Percentiles rank a stretch among this genome's conserved stretches.
Evolutionary conservation across 2,329 filamentous ascomycete species (phyloP).

Genomic region (Parascedosporium putredinis): DNA sequence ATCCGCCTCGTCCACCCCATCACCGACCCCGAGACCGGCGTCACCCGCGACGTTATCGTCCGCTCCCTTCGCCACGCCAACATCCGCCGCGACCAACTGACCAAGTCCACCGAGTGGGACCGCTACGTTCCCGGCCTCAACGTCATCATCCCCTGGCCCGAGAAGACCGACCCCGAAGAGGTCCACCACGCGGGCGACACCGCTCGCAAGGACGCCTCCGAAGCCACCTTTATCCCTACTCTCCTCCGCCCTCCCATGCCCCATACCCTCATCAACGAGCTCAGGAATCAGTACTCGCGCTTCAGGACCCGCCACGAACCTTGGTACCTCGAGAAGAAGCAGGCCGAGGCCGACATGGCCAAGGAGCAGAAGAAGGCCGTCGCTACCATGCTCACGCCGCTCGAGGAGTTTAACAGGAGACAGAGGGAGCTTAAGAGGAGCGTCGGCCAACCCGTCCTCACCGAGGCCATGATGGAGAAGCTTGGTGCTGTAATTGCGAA

Average conservation of each 20-base stretch:
- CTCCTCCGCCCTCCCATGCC: conserved; percentile 73
- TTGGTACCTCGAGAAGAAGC: conserved; percentile 58
- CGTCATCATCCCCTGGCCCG: conserved; percentile 68
- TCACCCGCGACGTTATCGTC: conserved; percentile 64
- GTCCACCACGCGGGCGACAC: conserved; percentile 60
- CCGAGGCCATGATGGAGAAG: conserved; percentile 49
- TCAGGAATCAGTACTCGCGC: conserved; percentile 71
- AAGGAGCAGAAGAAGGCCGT: conserved; percentile 27
- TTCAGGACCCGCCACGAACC: conserved; percentile 73
- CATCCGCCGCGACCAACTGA: conserved; percentile 30
- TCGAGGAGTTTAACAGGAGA: conserved; percentile 49
- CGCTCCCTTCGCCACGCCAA: conserved; percentile 51
- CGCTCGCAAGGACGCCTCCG: conserved; percentile 62
- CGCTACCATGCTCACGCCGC: conserved; percentile 39
- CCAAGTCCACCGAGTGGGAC: conserved; percentile 31
- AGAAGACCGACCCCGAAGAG: conserved; percentile 41
- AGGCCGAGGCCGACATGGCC: conserved; percentile 42
- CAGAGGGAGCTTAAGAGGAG: conserved; percentile 40
- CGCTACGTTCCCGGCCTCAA: conserved; percentile 62
- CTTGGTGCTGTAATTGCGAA: conserved; percentile 51
- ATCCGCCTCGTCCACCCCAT: conserved; percentile 76
- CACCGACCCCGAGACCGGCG: conserved; percentile 52
- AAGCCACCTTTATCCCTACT: conserved; percentile 66
- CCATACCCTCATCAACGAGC: conserved; percentile 66
- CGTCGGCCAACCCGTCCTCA: conserved; percentile 44